Percentiles rank a stretch among this genome's conserved stretches.
phyloP scores from a whole-genome alignment of 148 eudicot species.

The Rhododendron kiyosumense region DNA sequence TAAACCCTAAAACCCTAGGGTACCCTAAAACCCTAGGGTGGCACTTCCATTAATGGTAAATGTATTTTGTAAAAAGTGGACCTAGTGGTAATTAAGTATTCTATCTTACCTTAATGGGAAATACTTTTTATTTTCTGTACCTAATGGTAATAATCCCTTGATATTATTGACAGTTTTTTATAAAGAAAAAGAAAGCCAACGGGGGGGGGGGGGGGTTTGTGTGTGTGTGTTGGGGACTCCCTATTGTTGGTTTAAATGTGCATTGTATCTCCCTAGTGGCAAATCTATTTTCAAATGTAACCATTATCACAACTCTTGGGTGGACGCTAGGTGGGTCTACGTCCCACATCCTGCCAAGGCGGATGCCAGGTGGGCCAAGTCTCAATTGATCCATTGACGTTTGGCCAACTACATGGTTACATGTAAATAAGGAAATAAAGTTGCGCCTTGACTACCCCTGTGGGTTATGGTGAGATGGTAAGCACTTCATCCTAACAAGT shows the following conservation, averaged over 20 bases:
- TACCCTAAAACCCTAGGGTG: too few species aligned
- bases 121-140: too few species aligned
- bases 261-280: neutral
- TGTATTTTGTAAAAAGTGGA: too few species aligned
- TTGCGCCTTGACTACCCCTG: neutral
- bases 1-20: too few species aligned
- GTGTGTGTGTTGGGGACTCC: neutral
- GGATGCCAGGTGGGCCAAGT: neutral
- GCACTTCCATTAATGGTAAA: too few species aligned
- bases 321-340: neutral
- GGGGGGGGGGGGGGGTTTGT: too few species aligned
- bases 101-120: too few species aligned
- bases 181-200: neutral
- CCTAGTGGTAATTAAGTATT: too few species aligned
- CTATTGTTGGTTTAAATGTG: neutral
- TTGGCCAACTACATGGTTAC: neutral
- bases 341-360: neutral
- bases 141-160: too few species aligned
- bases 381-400: neutral
- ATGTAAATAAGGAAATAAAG: too few species aligned
- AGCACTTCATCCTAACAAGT: neutral
- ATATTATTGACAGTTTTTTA: too few species aligned
- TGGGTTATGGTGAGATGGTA: neutral
- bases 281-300: too few species aligned
- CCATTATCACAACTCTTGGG: neutral